phyloP scores from a whole-genome alignment of 2,329 filamentous ascomycete species.

The Karstenula rhodostoma region DNA sequence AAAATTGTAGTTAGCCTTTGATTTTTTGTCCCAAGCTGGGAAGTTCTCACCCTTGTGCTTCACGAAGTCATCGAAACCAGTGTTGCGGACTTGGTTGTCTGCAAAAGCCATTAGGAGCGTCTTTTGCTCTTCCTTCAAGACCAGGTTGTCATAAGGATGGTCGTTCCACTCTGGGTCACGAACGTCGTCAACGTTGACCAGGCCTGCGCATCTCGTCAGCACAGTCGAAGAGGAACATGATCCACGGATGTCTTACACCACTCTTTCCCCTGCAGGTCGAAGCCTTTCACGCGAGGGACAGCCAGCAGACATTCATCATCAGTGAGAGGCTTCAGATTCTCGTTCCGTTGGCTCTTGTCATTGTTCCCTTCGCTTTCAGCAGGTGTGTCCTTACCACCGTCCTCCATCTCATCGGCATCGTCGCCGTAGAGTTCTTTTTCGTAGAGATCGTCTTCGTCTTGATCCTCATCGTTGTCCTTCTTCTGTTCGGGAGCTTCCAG shows the following conservation, averaged over 20 bases:
- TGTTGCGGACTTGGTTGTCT: conserved; percentile 8
- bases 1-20: background rate
- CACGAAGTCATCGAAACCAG: conserved; percentile 7
- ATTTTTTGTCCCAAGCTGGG: background rate
- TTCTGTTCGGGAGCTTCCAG: background rate
- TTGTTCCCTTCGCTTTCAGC: conserved; percentile 2
- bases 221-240: background rate
- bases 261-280: conserved; percentile 10
- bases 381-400: background rate
- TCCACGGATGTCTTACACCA: conserved; percentile 4
- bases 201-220: background rate
- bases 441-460: background rate
- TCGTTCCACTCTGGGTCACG: conserved; percentile 11
- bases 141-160: conserved; percentile 10
- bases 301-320: conserved; percentile 11
- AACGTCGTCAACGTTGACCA: conserved; percentile 9
- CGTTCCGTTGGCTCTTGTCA: conserved; percentile 11
- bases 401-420: background rate
- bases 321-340: conserved; percentile 9
- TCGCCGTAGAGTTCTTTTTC: background rate
- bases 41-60: conserved; percentile 12
- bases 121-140: conserved; percentile 7
- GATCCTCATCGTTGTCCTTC: background rate
- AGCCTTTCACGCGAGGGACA: conserved; percentile 4
- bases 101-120: conserved; percentile 7